Evolutionary conservation across 2,329 filamentous ascomycete genomes (phyloP), one percentile per base, ranked within the genome.

Genomic region (Aspergillus sp.): DNA sequence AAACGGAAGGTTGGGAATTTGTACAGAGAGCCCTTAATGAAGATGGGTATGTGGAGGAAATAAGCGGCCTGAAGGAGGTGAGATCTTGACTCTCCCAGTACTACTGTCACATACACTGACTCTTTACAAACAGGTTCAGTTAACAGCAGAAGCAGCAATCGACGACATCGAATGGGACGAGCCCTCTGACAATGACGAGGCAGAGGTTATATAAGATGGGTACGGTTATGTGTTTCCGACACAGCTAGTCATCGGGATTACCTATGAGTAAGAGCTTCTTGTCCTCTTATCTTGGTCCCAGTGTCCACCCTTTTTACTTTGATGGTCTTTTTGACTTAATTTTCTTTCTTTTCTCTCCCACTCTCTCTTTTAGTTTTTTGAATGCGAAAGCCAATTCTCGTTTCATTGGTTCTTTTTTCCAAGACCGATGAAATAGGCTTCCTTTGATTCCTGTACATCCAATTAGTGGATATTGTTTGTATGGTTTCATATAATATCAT

Each of bases 391-490:
- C 19, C 19, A 19, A 19, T 19, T 19, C 19, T 19, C 19, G 2
- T 56, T 66, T 68, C 29, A 65, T 62, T 3, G 70, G 27, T 71
- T 67, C 62, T 84, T 91, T 52, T 88, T 79, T 49, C 77, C 73
- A 48, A 96, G 64, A 0, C 83, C 89, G 41, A 97, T 83, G 61
- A 96, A 94, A 60, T 85, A 97, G 3, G 83, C 78, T 66, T 97
- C 93, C 63, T 81, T 88, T 1, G 86, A 90, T 72, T 88, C 85
- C 86, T 89, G 55, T 27, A 30, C 27, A 42, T 41, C 45, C 32
- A 19, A 39, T 61, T 44, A 59, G 52, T 38, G 35, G 46, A 12
- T 44, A 45, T 39, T 47, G 36, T 46, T 38, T 32, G 35, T 33
- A 38, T 30, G 4, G 6, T n/a, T 30, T 28, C n/a, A 12, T 29